Percentiles rank a stretch among this genome's conserved stretches.
phyloP scores from a whole-genome alignment of 371 early-diverging fungal species.

The Rhizopus delemar region DNA sequence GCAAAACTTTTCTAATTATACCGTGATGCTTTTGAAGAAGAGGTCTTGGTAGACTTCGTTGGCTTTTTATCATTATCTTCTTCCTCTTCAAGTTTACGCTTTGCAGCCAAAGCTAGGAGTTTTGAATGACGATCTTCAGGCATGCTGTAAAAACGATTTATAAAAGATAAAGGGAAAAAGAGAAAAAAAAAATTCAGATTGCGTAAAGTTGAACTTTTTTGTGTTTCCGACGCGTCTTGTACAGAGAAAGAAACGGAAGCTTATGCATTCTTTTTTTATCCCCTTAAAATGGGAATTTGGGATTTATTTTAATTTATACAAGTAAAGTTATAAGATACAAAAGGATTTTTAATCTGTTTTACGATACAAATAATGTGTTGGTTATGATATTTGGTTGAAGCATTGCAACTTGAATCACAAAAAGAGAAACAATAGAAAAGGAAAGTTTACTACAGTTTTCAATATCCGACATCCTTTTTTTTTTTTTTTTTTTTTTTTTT shows the following conservation, averaged over 20 bases:
- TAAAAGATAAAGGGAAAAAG: constrained; percentile 1
- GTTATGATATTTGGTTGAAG: no score
- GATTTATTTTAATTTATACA: no score
- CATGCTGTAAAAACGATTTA: constrained; percentile 9
- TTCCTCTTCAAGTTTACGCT: constrained; percentile 14
- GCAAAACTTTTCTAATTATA: background rate
- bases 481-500: background rate
- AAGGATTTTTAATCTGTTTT: no score
- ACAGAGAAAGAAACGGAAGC: no score
- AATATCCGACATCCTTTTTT: no score
- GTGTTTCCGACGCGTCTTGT: background rate
- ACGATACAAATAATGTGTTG: no score
- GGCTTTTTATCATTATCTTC: constrained; percentile 6
- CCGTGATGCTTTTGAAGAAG: background rate
- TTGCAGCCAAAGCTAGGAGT: constrained; percentile 19
- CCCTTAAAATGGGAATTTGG: no score
- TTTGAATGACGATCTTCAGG: constrained; percentile 22
- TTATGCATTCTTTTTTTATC: no score
- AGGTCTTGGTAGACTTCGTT: background rate
- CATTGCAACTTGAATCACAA: no score
- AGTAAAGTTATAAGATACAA: no score
- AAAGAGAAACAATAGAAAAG: no score
- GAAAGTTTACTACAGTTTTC: no score
- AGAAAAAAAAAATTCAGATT: background rate
- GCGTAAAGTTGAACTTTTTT: background rate